These are phyloP conservation scores for Sugiyamaella mastotermitis DNA, from an alignment of 805 yeast genomes.

Conservation along the genomic window DNA sequence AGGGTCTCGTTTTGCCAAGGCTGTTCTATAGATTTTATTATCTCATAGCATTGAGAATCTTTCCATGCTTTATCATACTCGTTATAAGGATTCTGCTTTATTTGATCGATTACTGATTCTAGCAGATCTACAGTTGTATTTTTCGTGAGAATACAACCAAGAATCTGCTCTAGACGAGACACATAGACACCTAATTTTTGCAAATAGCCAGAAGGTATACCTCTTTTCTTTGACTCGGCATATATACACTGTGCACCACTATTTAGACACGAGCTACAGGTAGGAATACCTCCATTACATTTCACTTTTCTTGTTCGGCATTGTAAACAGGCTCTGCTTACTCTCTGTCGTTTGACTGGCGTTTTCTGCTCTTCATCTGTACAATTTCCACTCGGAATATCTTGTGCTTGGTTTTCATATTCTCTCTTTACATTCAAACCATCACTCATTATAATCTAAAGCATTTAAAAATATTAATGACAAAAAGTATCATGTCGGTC, in stretches of 20 bases:
- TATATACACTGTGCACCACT: constrained; percentile 4
- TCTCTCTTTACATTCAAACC: too few relatives aligned
- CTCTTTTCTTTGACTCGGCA: constrained; percentile 9
- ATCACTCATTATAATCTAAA: too few relatives aligned
- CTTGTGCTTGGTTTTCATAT: too few relatives aligned
- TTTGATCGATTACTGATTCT: not conserved
- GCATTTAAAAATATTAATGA: too few relatives aligned
- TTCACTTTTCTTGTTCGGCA: constrained; percentile 11
- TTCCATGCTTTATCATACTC: constrained; percentile 1
- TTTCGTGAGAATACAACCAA: constrained; percentile 3
- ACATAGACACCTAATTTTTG: constrained; percentile 9
- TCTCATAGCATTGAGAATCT: too few relatives aligned
- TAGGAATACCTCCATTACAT: constrained; percentile 11
- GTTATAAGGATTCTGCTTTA: not conserved
- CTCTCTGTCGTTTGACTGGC: constrained; percentile 8
- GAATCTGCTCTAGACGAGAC: constrained; percentile 1
- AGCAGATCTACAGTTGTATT: not conserved
- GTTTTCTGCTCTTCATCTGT: too few relatives aligned
- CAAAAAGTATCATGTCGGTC: too few relatives aligned
- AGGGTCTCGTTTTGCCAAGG: too few relatives aligned
- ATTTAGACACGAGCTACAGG: constrained; percentile 5
- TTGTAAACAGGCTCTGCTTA: constrained; percentile 8
- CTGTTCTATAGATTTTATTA: too few relatives aligned
- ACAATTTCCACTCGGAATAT: too few relatives aligned
- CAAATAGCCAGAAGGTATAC: constrained; percentile 12